Evolutionary conservation across 2,329 filamentous ascomycete species (phyloP), one percentile per base, ranked within the genome.

Genomic region (Aspergillus eucalypticola): DNA sequence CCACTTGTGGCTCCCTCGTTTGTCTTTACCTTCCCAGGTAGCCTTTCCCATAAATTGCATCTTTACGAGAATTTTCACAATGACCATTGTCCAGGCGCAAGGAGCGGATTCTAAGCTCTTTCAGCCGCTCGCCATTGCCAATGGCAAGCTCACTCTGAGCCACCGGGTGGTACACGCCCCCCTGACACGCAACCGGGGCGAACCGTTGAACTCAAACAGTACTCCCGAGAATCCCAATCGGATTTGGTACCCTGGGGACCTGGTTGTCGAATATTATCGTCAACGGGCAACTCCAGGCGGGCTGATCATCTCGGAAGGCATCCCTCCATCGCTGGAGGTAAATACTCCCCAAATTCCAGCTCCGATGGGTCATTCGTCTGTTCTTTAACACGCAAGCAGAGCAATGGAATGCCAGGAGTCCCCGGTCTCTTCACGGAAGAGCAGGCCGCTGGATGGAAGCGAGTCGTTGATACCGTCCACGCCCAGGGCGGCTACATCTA

Each of bases 111-210:
- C 72, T 63, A 77, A 63, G 66, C 75, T 82, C 39, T 83, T 82
- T 64, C 68, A 72, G 56, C 78, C 81, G 5, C 65, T 82, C 57
- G 66, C 73, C 29, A 75, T 82, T 51, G 75, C 79, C 60, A 79
- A 80, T 69, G 79, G 83, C 61, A 78, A 78, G 46, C 76, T 82
- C 46, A 71, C 71, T 8, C 78, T 87, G 32, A 75, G 79, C 52
- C 83, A 86, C 65, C 80, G 84, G 55, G 72, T 86, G 23, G 74
- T 83, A 48, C 69, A 82, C 64, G 81, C 83, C 1, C 81, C 85
- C 2, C 69, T 86, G 58, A 86, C 84, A 5, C 79, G 84, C 17
- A 82, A 82, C 65, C 79, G 84, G 25, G 81, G 81, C 17, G 79
- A 78, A 5, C 82, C 83, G 3, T 55, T 79, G 39, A 76, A 76